phyloP scores from a whole-genome alignment of 2,329 filamentous ascomycete genomes.

The Aspergillus phoenicis region DNA sequence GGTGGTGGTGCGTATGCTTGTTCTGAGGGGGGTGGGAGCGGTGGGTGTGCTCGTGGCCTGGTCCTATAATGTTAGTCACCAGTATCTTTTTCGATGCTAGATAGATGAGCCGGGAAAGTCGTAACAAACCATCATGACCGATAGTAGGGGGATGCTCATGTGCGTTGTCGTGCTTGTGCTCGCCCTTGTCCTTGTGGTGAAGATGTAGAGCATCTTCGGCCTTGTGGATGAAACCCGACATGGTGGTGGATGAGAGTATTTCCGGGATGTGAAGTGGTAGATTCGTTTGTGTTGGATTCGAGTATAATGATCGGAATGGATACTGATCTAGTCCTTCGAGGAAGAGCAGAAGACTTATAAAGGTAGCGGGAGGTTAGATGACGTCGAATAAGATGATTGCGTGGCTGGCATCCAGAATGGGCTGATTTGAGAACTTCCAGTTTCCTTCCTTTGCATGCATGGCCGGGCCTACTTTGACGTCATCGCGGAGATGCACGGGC shows the following conservation, averaged over 20 bases:
- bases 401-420: too few species aligned
- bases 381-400: neutral
- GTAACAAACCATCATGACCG: neutral
- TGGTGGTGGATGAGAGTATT: neutral
- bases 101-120: too few species aligned
- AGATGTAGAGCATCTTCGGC: conserved; percentile 6
- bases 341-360: neutral
- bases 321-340: rapidly evolving
- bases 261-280: neutral
- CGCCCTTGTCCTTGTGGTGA: neutral
- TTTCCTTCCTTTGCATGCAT: neutral
- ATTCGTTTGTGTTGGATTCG: neutral
- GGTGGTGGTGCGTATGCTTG: neutral
- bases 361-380: neutral
- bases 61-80: too few species aligned
- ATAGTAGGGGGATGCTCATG: neutral
- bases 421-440: neutral
- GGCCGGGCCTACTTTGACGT: neutral
- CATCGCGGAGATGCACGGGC: neutral
- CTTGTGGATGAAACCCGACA: conserved; percentile 4
- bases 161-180: neutral
- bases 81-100: neutral
- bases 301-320: neutral
- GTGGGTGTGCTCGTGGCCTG: neutral
- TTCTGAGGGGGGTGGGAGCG: neutral